phyloP scores from a whole-genome alignment of 805 yeast species.

The Wickerhamia fluorescens region DNA sequence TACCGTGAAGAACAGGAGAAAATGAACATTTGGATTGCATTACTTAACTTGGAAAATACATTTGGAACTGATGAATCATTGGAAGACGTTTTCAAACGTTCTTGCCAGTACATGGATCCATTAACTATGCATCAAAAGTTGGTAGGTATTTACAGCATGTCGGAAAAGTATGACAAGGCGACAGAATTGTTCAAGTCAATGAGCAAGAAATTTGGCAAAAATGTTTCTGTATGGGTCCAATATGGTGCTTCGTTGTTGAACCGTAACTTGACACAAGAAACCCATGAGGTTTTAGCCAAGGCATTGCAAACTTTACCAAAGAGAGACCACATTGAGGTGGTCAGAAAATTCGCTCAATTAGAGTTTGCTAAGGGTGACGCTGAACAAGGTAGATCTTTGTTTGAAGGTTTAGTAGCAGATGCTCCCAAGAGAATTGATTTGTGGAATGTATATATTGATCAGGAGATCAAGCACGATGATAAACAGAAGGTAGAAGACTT shows the following conservation, averaged over 20 bases:
- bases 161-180: conserved; percentile 70
- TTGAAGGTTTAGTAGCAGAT: conserved; percentile 86
- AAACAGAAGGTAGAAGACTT: conserved; percentile 66
- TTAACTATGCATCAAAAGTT: conserved; percentile 73
- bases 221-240: conserved; percentile 70
- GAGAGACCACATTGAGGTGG: conserved; percentile 70
- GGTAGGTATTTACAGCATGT: conserved; percentile 64
- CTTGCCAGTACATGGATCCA: conserved; percentile 90
- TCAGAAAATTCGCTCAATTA: conserved; percentile 80
- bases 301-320: conserved; percentile 69
- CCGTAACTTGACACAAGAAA: conserved; percentile 47
- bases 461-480: conserved; percentile 70
- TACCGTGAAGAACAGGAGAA: conserved; percentile 91
- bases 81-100: conserved; percentile 72
- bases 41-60: conserved; percentile 86
- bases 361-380: conserved; percentile 84
- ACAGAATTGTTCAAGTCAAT: conserved; percentile 56
- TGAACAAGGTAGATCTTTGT: conserved; percentile 90
- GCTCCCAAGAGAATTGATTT: conserved; percentile 88
- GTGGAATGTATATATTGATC: conserved; percentile 94
- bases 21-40: conserved; percentile 91
- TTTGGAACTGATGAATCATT: conserved; percentile 83
- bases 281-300: conserved; percentile 66
- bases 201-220: conserved; percentile 71
- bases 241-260: conserved; percentile 72